These are phyloP conservation scores for Auricularia cornea DNA, from an alignment of 768 basidiomycete genomes.

Conservation along the genomic window DNA sequence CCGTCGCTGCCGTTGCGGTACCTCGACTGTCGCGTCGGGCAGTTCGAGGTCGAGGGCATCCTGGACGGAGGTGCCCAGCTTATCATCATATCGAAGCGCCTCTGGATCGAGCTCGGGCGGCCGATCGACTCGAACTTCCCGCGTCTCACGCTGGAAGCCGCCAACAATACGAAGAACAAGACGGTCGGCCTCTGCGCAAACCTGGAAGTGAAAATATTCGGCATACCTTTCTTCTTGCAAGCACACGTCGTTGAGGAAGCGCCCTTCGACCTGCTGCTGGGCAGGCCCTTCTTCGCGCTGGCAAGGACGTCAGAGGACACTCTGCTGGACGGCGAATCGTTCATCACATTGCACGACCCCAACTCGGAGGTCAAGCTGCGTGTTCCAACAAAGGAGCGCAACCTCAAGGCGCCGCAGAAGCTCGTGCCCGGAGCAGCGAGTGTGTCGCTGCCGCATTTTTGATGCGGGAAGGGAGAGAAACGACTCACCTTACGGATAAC, in stretches of 20 bases:
- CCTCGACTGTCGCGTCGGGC: no score
- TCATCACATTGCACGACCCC: background rate
- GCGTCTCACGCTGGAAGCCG: background rate
- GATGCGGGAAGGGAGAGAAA: no score
- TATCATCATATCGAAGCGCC: no score
- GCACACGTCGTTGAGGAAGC: no score
- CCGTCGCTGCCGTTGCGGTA: no score
- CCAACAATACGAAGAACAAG: background rate
- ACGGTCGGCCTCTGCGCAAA: background rate
- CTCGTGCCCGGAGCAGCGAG: no score
- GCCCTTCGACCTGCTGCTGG: conserved; percentile 8
- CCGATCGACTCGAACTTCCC: no score
- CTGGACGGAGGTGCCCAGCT: no score
- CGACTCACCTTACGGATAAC: no score
- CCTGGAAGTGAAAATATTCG: conserved; percentile 1
- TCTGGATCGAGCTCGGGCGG: no score
- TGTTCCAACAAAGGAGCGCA: background rate
- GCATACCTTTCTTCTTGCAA: conserved; percentile 5
- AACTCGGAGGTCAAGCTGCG: background rate
- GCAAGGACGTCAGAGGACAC: background rate
- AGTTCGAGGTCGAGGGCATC: no score
- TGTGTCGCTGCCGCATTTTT: no score
- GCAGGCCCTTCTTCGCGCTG: conserved; percentile 6
- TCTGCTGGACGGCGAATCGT: background rate
- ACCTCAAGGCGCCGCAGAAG: background rate